Evolutionary conservation across 1,284 basidiomycete genomes (phyloP).

Genomic region (Puccinia triticina): DNA sequence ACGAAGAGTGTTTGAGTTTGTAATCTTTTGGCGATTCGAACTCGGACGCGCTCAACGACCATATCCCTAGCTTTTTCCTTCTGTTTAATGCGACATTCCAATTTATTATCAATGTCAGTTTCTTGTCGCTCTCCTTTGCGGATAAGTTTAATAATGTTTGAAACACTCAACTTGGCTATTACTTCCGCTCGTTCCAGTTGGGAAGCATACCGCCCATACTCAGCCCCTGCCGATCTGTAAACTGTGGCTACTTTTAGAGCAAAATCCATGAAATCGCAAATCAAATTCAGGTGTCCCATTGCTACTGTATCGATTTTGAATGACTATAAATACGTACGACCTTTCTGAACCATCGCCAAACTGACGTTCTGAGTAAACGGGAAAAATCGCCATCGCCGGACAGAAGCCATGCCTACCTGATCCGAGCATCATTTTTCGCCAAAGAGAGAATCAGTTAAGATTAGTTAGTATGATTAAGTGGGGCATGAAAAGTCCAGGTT

Average conservation of each 20-base stretch:
- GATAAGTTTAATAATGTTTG: not conserved
- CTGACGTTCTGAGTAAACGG: constrained; percentile 47
- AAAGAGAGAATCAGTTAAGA: not conserved
- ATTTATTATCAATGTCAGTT: not conserved
- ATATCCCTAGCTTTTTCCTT: constrained; percentile 40
- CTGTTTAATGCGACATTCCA: not conserved
- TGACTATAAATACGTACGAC: constrained; percentile 30
- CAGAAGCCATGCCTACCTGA: constrained; percentile 43
- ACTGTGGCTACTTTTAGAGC: constrained; percentile 36
- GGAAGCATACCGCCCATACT: constrained; percentile 33
- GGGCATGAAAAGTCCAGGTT: not conserved
- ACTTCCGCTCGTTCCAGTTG: constrained; percentile 39
- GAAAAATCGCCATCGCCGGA: constrained; percentile 34
- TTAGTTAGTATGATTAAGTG: not conserved
- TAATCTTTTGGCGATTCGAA: constrained; percentile 46
- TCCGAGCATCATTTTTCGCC: not conserved
- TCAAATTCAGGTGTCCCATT: not conserved
- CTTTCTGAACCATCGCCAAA: constrained; percentile 43
- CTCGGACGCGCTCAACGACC: constrained; percentile 26
- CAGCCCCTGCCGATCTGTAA: constrained; percentile 45
- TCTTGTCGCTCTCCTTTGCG: too few species aligned
- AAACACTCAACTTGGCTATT: constrained; percentile 39
- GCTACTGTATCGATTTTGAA: not conserved
- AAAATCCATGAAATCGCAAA: not conserved
- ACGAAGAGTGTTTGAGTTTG: constrained; percentile 30